phyloP scores from a whole-genome alignment of 164 flowering plant genomes.

The Saururus chinensis region DNA sequence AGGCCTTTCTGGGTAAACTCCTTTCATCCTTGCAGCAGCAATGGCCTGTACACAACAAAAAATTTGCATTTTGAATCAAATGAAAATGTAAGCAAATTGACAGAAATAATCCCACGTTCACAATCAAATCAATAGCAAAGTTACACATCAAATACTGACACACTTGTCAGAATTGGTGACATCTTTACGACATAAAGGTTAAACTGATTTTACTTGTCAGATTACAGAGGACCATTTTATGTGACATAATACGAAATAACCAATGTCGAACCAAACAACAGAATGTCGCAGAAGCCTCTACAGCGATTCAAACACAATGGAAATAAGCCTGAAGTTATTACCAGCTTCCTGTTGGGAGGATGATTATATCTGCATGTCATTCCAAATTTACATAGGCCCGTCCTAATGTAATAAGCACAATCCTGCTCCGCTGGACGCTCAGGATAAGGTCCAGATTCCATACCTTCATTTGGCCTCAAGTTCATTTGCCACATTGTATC shows the following conservation, averaged over 20 bases:
- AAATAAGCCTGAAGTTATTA: constrained; percentile 15
- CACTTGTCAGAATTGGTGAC: too few species aligned
- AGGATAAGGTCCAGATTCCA: constrained; percentile 74
- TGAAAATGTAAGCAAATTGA: not conserved
- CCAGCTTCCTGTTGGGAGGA: constrained; percentile 86
- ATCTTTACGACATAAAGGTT: too few species aligned
- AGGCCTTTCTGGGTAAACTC: constrained; percentile 86
- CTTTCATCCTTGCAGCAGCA: constrained; percentile 81
- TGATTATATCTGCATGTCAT: constrained; percentile 87
- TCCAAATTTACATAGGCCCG: constrained; percentile 93
- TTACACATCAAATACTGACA: too few species aligned
- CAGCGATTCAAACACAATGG: constrained; percentile 8
- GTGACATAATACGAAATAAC: not conserved
- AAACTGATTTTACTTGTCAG: too few species aligned
- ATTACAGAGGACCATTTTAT: too few species aligned
- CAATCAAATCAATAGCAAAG: too few species aligned
- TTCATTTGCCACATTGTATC: constrained; percentile 84
- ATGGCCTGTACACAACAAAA: constrained; percentile 50
- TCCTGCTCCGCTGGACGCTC: constrained; percentile 92
- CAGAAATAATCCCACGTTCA: too few species aligned
- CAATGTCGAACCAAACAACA: not conserved
- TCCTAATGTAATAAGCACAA: constrained; percentile 85
- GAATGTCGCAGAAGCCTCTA: not conserved
- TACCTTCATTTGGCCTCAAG: constrained; percentile 53
- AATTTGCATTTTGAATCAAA: not conserved